These are phyloP conservation scores for Phytophthora pinifolia DNA, from an alignment of 352 stramenopile species.

Conservation along the genomic window DNA sequence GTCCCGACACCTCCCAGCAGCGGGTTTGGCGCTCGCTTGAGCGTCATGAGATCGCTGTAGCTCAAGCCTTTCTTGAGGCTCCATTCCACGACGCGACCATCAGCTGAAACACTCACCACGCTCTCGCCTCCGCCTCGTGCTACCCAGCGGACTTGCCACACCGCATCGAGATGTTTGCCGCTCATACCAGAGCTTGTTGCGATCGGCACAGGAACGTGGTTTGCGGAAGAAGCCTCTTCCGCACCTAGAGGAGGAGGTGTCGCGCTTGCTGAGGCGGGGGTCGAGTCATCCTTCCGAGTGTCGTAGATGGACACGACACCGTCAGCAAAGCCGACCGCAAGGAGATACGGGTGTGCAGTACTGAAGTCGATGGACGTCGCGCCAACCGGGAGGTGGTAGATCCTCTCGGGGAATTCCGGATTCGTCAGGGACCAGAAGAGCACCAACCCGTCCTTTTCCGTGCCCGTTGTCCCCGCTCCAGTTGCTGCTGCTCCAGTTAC, in stretches of 20 bases:
- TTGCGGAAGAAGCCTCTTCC: background rate
- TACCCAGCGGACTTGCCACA: constrained; percentile 94
- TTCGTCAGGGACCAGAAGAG: constrained; percentile 95
- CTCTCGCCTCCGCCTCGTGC: constrained; percentile 85
- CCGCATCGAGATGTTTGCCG: constrained; percentile 88
- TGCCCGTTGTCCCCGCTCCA: background rate
- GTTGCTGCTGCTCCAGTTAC: background rate
- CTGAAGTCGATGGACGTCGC: constrained; percentile 92
- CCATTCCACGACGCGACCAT: constrained; percentile 93
- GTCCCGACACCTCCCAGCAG: constrained; percentile 49
- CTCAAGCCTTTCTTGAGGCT: constrained; percentile 92
- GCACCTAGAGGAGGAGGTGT: background rate
- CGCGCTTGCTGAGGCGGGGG: constrained; percentile 3
- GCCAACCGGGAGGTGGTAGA: constrained; percentile 72
- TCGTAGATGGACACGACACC: constrained; percentile 92
- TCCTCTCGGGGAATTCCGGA: constrained; percentile 89
- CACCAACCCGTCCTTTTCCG: constrained; percentile 69
- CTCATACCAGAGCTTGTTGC: constrained; percentile 54
- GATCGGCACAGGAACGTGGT: constrained; percentile 41
- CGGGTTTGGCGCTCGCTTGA: constrained; percentile 84
- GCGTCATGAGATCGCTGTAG: constrained; percentile 88
- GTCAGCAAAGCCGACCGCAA: constrained; percentile 90
- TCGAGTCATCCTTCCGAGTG: constrained; percentile 65
- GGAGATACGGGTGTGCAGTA: constrained; percentile 78
- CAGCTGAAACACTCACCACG: constrained; percentile 90